Percentiles rank a stretch among this genome's conserved stretches.
phyloP scores from a whole-genome alignment of 2,329 filamentous ascomycete species.

The Paracamarosporium sp. region DNA sequence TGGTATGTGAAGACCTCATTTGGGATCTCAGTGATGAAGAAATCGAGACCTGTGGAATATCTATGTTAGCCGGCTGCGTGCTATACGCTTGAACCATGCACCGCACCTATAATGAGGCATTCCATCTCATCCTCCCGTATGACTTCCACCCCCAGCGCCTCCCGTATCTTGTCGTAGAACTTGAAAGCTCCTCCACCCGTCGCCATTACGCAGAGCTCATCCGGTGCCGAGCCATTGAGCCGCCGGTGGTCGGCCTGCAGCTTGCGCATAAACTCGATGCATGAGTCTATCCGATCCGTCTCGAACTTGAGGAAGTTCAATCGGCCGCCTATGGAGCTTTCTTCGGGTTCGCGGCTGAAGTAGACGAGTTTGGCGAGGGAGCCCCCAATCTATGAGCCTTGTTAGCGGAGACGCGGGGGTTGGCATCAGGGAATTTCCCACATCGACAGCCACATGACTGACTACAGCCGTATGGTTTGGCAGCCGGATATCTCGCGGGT shows the following conservation, averaged over 20 bases:
- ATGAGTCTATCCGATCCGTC: slow-evolving; percentile 91
- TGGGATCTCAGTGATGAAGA: slow-evolving; percentile 98
- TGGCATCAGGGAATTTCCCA: slow-evolving; percentile 54
- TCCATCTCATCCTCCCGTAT: slow-evolving; percentile 98
- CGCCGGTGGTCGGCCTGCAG: slow-evolving; percentile 82
- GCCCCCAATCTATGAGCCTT: slow-evolving; percentile 77
- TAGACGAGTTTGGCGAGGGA: slow-evolving; percentile 97
- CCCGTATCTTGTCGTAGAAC: slow-evolving; percentile 89
- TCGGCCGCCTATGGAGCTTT: slow-evolving; percentile 81
- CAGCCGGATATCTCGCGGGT: slow-evolving; percentile 92
- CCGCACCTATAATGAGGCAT: slow-evolving; percentile 89
- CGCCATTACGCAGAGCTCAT: slow-evolving; percentile 88
- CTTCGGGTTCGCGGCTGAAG: slow-evolving; percentile 87
- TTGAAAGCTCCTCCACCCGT: slow-evolving; percentile 97
- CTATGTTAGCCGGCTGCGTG: slow-evolving; percentile 4
- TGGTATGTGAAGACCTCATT: slow-evolving; percentile 97
- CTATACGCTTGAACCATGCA: background rate
- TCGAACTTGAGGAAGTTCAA: slow-evolving; percentile 97
- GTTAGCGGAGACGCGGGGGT: slow-evolving; percentile 22
- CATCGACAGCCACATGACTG: slow-evolving; percentile 96
- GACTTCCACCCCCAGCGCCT: slow-evolving; percentile 85
- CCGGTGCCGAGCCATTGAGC: slow-evolving; percentile 73
- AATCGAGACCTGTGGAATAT: slow-evolving; percentile 76
- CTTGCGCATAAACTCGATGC: slow-evolving; percentile 87
- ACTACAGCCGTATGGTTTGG: slow-evolving; percentile 95